phyloP scores from a whole-genome alignment of 306 rosid genomes.

The Sphenostylis stenocarpa region DNA sequence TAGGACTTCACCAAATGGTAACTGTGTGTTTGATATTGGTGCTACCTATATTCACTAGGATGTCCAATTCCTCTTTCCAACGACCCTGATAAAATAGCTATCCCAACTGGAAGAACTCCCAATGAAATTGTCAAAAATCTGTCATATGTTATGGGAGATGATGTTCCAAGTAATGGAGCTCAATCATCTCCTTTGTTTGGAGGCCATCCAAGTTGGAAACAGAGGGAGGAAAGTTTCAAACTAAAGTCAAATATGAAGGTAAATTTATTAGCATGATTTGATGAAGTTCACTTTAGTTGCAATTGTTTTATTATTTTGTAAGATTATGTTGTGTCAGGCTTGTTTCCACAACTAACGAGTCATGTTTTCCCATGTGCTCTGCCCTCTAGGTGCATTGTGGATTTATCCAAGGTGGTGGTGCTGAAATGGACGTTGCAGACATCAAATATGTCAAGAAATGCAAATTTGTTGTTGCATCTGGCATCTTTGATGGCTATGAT shows the following conservation, averaged over 20 bases:
- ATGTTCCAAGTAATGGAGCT: slow-evolving; percentile 38
- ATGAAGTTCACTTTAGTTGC: slow-evolving; percentile 15
- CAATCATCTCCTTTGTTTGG: slow-evolving; percentile 76
- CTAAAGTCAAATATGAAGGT: slow-evolving; percentile 84
- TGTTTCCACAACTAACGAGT: neutral
- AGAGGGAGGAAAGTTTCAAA: slow-evolving; percentile 81
- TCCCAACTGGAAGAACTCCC: slow-evolving; percentile 72
- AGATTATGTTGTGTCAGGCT: neutral
- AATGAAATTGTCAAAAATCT: slow-evolving; percentile 62
- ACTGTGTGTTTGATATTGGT: slow-evolving; percentile 30
- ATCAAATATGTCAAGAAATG: slow-evolving; percentile 77
- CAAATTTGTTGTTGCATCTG: slow-evolving; percentile 93
- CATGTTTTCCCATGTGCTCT: slow-evolving; percentile 27
- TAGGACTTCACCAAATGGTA: slow-evolving; percentile 25
- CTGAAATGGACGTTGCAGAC: slow-evolving; percentile 75
- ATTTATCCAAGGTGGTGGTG: slow-evolving; percentile 82
- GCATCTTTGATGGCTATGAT: slow-evolving; percentile 95
- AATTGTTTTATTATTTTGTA: slow-evolving; percentile 5
- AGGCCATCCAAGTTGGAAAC: slow-evolving; percentile 80
- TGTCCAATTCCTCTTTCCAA: slow-evolving; percentile 73
- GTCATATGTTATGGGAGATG: slow-evolving; percentile 55
- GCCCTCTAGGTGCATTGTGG: slow-evolving; percentile 85
- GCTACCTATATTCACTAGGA: slow-evolving; percentile 50
- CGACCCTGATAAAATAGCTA: slow-evolving; percentile 66
- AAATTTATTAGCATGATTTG: slow-evolving; percentile 19